phyloP scores from a whole-genome alignment of 176 grass and related monocot genomes.

The Chloris gayana region DNA sequence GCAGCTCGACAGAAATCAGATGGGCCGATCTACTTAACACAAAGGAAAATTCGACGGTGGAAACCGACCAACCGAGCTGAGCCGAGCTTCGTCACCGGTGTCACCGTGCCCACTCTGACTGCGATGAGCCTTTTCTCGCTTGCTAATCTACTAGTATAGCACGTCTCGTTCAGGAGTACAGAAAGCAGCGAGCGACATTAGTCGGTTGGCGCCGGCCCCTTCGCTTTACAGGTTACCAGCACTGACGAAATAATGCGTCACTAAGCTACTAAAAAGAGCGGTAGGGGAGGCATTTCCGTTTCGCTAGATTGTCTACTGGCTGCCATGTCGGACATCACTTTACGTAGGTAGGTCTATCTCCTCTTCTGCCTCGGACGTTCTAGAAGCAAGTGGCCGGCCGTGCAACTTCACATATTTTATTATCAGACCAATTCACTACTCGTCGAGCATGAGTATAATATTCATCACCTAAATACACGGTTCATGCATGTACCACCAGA shows the following conservation, averaged over 20 bases:
- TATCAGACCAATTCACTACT: not conserved
- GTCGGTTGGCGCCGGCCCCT: not conserved
- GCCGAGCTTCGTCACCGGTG: not conserved
- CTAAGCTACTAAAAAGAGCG: not conserved
- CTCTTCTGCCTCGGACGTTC: not conserved
- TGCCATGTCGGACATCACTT: conserved; percentile 28
- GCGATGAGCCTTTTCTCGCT: not conserved
- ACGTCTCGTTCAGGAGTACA: not conserved
- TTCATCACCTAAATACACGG: not conserved
- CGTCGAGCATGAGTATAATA: not conserved
- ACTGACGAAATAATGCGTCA: conserved; percentile 12
- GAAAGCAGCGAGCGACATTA: too few species aligned
- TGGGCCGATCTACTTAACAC: not conserved
- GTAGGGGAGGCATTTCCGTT: not conserved
- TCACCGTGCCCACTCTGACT: not conserved
- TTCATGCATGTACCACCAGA: too few species aligned
- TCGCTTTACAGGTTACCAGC: not conserved
- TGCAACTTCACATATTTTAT: not conserved
- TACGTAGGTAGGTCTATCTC: not conserved
- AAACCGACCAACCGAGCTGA: not conserved
- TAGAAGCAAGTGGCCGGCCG: not conserved
- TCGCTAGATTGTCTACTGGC: not conserved
- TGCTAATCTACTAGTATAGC: not conserved
- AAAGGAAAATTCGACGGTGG: not conserved
- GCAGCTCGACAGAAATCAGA: not conserved